A percentile compares a stretch with the other conserved stretches of the same genome.
Conservation (phyloP, 2,329 filamentous ascomycete genomes). For the Claviceps sp. region DNA sequence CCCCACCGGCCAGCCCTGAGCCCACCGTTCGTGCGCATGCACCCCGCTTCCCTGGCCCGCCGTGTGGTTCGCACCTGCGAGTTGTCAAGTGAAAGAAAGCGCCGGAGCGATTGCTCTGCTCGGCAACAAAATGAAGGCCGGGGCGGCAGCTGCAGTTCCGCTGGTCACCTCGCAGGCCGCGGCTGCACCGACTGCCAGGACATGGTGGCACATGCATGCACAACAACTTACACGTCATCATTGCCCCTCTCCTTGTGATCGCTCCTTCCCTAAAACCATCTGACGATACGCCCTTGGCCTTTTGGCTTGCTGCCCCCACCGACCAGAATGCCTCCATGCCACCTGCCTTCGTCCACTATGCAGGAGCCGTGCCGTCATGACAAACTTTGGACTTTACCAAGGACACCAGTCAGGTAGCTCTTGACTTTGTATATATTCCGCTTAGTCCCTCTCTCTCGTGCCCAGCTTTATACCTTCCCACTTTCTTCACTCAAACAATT, state of each 20-base stretch:
- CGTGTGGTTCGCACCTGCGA: not conserved
- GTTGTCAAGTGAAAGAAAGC: not conserved
- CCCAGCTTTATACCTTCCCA: not conserved
- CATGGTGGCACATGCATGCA: no score
- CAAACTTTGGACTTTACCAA: not conserved
- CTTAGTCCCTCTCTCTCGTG: not conserved
- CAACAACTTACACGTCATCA: not conserved
- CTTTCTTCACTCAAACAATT: not conserved
- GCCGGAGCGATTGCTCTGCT: not conserved
- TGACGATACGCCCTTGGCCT: conserved; percentile 1
- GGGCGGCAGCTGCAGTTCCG: conserved; percentile 1
- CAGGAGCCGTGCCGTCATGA: conserved; percentile 3
- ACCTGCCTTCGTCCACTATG: not conserved
- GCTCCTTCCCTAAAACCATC: not conserved
- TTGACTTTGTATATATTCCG: conserved; percentile 3
- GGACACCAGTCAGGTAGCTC: not conserved
- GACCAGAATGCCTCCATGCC: not conserved
- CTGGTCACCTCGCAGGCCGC: not conserved
- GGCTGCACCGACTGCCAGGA: no score
- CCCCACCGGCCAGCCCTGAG: not conserved
- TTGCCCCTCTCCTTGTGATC: conserved; percentile 1
- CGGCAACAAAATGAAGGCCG: not conserved
- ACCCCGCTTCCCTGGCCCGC: not conserved
- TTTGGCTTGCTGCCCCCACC: not conserved
- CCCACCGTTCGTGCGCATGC: not conserved